Evolutionary conservation across 1,139 yeast species (phyloP), one percentile per base, ranked within the genome.

Genomic region (Suhomyces yuchorum): DNA sequence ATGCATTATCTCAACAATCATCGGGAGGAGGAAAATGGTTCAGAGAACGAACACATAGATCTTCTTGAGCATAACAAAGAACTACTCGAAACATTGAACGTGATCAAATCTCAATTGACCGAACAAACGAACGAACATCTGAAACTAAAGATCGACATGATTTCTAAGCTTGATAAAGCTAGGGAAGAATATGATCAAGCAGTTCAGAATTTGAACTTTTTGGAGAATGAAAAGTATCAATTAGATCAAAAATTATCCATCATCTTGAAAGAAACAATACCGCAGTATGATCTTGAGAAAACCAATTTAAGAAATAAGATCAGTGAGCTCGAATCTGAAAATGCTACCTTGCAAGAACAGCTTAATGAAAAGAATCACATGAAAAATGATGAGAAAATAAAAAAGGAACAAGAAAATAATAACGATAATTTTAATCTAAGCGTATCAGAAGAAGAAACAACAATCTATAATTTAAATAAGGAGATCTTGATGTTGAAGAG

Each of bases 211-310:
- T 6, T 46, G n/a, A 26, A 33, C 1, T n/a, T 6, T 7, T 9
- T 40, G 7, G 39, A 23, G 7, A 30, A 17, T 18, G 44, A 43
- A 14, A 43, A 38, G 20, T 3, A 9, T 3, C 18, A 15, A 5
- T 8, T 38, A 8, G 37, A 24, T 6, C 17, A 38, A 38, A 26
- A 33, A 6, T 24, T 47, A 14, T 9, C 22, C 18, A 12, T 17
- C 4, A 6, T 46, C 5, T 4, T 19, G 19, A 17, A 34, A 9
- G 43, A 46, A n/a, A 23, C 17, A 3, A 32, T 67, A 0, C 65
- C 69, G 1, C 51, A 56, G 12, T 67, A 65, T 45, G 65, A 68
- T 35, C 54, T 53, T 28, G 68, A 64, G 34, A 60, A 73, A 35
- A 57, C 54, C 26, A 49, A 49, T 11, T 52, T 64, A 42, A 58